phyloP scores from a whole-genome alignment of 805 yeast genomes.

The Citeromyces nyonsensis region DNA sequence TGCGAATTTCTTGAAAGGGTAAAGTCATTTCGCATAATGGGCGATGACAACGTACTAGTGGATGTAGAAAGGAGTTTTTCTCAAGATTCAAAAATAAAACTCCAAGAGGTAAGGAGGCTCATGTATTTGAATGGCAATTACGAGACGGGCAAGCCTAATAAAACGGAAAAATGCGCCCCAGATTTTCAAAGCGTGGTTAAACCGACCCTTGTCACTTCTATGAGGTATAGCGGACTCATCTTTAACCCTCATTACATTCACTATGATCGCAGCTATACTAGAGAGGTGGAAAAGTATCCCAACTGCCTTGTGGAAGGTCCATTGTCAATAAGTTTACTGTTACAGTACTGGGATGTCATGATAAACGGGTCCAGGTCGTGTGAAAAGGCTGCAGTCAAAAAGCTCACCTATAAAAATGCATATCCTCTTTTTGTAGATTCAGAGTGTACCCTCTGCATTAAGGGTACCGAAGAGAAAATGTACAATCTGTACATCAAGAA shows the following conservation, averaged over 20 bases:
- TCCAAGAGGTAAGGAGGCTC: neutral
- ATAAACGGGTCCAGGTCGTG: conserved; percentile 4
- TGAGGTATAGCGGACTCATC: conserved; percentile 60
- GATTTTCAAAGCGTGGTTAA: conserved; percentile 12
- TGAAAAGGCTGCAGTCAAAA: conserved; percentile 8
- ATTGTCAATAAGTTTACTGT: conserved; percentile 40
- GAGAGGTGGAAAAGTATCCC: conserved; percentile 39
- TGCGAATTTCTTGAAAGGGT: conserved; percentile 40
- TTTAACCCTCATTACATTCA: conserved; percentile 81
- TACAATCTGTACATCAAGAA: conserved; percentile 14
- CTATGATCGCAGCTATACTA: conserved; percentile 43
- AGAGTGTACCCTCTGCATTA: conserved; percentile 11
- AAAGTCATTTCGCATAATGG: conserved; percentile 16
- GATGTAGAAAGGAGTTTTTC: conserved; percentile 3
- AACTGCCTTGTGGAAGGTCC: conserved; percentile 71
- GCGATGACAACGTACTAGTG: conserved; percentile 6
- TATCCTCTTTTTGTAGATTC: conserved; percentile 32
- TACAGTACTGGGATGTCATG: conserved; percentile 29
- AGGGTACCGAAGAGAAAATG: conserved; percentile 1
- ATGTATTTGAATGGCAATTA: conserved; percentile 1
- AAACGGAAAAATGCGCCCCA: conserved; percentile 4
- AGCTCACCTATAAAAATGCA: conserved; percentile 30
- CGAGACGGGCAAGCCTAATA: neutral
- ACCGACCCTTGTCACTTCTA: conserved; percentile 27
- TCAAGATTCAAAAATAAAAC: neutral